Evolutionary conservation across 176 grass and related monocot genomes (phyloP).

Genomic region (Carex littledalei): DNA sequence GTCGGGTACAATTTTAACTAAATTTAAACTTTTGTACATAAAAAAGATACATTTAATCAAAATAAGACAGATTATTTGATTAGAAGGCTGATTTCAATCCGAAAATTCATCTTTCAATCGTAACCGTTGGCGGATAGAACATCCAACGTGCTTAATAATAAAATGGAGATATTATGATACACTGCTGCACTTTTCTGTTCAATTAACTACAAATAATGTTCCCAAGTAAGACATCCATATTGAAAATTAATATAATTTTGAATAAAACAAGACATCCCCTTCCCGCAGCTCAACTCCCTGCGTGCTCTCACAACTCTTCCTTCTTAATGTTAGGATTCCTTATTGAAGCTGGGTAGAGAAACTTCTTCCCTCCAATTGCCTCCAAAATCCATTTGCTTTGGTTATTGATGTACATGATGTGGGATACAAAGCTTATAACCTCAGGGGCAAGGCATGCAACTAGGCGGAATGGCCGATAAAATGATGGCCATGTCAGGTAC

Average conservation of each 20-base stretch:
- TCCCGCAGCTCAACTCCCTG: not conserved
- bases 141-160: too few relatives aligned
- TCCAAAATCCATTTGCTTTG: slow-evolving; percentile 1
- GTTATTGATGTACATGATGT: not conserved
- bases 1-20: too few relatives aligned
- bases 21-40: too few relatives aligned
- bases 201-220: slow-evolving; percentile 8
- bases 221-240: not conserved
- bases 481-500: slow-evolving; percentile 34
- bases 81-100: too few relatives aligned
- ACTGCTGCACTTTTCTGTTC: not conserved
- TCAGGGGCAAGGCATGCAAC: slow-evolving; percentile 24
- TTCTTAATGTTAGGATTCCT: slow-evolving; percentile 15
- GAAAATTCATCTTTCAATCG: too few relatives aligned
- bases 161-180: not conserved
- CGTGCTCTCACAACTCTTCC: slow-evolving; percentile 5
- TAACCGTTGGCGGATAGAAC: too few relatives aligned
- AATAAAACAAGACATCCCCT: not conserved
- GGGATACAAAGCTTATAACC: slow-evolving; percentile 12
- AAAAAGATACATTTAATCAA: too few relatives aligned
- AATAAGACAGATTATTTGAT: too few relatives aligned
- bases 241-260: not conserved
- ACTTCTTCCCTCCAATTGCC: slow-evolving; percentile 19
- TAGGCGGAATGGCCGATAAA: slow-evolving; percentile 23
- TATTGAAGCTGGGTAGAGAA: slow-evolving; percentile 25